Percentiles rank a stretch among this genome's conserved stretches.
These are phyloP conservation scores for Salix udensis DNA, from an alignment of 345 rosid genomes.

Conservation along the genomic window DNA sequence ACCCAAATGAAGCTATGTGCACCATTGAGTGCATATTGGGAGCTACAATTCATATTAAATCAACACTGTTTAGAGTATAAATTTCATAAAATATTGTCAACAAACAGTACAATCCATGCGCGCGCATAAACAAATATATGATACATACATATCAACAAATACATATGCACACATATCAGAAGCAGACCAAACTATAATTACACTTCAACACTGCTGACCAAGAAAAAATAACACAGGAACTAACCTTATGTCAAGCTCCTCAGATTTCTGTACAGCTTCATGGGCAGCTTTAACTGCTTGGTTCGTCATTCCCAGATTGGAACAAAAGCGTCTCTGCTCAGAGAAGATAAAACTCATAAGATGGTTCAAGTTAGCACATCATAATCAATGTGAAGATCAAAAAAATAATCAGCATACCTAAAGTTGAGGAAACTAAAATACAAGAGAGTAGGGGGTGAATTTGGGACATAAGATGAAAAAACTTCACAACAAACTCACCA, in stretches of 20 bases:
- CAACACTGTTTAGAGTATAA: not conserved
- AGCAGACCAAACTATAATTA: not conserved
- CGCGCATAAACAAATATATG: not conserved
- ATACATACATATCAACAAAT: no score
- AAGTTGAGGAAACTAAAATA: not conserved
- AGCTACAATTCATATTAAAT: not conserved
- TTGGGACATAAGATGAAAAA: not conserved
- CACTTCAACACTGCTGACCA: not conserved
- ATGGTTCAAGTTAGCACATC: not conserved
- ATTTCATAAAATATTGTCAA: not conserved
- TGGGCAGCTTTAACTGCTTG: constrained; percentile 62
- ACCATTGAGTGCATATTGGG: not conserved
- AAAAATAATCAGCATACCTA: not conserved
- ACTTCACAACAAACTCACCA: constrained; percentile 29
- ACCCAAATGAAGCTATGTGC: not conserved
- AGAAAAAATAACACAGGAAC: constrained; percentile 12
- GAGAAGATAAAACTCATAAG: constrained; percentile 5
- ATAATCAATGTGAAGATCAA: no score
- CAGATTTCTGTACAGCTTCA: constrained; percentile 51
- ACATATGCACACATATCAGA: not conserved
- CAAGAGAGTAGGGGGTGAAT: not conserved
- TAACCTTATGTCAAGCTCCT: constrained; percentile 52
- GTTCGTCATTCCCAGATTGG: constrained; percentile 53
- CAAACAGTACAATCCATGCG: not conserved
- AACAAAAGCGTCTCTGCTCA: constrained; percentile 51